These are phyloP conservation scores for Acer negundo DNA, from an alignment of 345 rosid species.

Conservation along the genomic window DNA sequence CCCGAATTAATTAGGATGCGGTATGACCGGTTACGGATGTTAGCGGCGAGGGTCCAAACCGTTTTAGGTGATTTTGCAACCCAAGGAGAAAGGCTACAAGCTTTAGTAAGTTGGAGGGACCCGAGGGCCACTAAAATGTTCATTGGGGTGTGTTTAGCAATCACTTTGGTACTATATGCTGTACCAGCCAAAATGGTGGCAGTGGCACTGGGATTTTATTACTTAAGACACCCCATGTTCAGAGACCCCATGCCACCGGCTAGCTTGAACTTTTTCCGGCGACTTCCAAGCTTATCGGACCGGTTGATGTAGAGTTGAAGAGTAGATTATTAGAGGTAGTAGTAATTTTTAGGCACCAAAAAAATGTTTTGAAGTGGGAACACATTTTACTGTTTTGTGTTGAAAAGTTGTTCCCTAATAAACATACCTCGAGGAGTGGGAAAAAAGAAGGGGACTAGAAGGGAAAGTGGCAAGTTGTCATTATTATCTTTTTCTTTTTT, in stretches of 20 bases:
- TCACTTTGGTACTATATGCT: conserved; percentile 59
- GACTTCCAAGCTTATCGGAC: conserved; percentile 92
- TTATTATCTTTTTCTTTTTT: background rate
- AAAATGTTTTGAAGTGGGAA: background rate
- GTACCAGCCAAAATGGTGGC: conserved; percentile 98
- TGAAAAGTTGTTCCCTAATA: conserved; percentile 27
- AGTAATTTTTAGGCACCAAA: conserved; percentile 21
- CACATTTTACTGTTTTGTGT: conserved; percentile 22
- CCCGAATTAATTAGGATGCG: conserved; percentile 70
- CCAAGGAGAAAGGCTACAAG: conserved; percentile 90
- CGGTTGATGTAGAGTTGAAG: conserved; percentile 66
- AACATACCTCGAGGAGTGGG: conserved; percentile 12
- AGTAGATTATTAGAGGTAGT: conserved; percentile 11
- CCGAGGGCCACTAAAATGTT: conserved; percentile 92
- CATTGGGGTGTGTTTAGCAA: conserved; percentile 75
- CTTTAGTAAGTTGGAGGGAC: conserved; percentile 97
- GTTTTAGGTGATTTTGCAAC: conserved; percentile 95
- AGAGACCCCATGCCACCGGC: conserved; percentile 90
- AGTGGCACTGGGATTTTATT: conserved; percentile 93
- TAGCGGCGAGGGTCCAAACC: conserved; percentile 87
- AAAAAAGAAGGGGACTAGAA: conserved; percentile 3
- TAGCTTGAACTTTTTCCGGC: conserved; percentile 85
- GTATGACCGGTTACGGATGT: conserved; percentile 78
- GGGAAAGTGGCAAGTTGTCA: conserved; percentile 24
- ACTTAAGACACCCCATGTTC: conserved; percentile 94